Conservation (phyloP, 768 basidiomycete species). For the Lentinula sp. region DNA sequence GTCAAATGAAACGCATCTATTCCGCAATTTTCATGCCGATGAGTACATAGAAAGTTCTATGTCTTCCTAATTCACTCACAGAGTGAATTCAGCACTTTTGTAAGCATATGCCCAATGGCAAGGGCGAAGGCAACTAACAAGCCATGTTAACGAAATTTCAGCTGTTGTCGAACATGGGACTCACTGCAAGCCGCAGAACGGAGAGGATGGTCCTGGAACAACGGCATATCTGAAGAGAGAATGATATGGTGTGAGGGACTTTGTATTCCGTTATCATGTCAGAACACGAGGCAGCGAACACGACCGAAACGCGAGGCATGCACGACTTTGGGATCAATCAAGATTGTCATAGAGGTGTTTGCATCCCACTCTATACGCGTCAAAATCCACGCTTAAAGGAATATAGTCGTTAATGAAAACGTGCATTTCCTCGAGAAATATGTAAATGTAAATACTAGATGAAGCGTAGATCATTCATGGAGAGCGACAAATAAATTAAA, state of each 20-base stretch:
- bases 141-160: neutral
- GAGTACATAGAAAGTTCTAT: neutral
- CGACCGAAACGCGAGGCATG: conserved; percentile 1
- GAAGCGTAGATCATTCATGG: neutral
- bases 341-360: neutral
- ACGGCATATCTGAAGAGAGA: conserved; percentile 28
- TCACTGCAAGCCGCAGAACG: conserved; percentile 38
- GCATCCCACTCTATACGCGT: neutral
- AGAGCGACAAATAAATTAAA: conserved; percentile 18
- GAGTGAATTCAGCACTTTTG: conserved; percentile 41
- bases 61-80: conserved; percentile 23
- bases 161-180: neutral
- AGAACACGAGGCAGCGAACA: conserved; percentile 15
- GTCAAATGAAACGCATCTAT: conserved; percentile 59
- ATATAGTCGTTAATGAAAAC: neutral
- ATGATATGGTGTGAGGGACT: conserved; percentile 7
- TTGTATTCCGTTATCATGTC: conserved; percentile 11
- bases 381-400: neutral
- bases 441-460: neutral
- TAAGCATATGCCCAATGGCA: conserved; percentile 42
- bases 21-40: neutral
- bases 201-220: conserved; percentile 43
- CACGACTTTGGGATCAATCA: neutral
- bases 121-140: conserved; percentile 40
- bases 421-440: neutral